Conservation (phyloP, 2,329 filamentous ascomycete genomes). For the Ophiobolus disseminans region DNA sequence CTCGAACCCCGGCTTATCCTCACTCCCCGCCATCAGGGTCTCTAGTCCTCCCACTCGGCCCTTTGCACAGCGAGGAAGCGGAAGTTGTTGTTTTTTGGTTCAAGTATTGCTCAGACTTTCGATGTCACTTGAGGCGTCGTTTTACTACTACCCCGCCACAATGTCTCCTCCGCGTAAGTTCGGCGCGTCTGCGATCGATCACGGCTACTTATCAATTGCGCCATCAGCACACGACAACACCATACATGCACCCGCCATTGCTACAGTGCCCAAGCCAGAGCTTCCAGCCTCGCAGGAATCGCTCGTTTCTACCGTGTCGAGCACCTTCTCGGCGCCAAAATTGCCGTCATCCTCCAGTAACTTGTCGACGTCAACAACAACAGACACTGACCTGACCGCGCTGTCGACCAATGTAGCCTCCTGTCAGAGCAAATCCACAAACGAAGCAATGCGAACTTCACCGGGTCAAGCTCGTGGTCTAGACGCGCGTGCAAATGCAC, state of each 20-base stretch:
- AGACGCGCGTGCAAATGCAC: conserved; percentile 21
- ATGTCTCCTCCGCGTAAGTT: conserved; percentile 24
- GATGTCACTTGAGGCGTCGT: conserved; percentile 17
- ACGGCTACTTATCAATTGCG: conserved; percentile 28
- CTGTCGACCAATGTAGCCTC: conserved; percentile 34
- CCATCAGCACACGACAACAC: conserved; percentile 24
- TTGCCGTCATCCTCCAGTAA: conserved; percentile 44
- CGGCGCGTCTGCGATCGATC: conserved; percentile 20
- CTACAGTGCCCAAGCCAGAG: conserved; percentile 17
- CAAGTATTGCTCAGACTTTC: neutral
- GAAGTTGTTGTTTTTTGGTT: conserved; percentile 7
- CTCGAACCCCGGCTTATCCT: neutral
- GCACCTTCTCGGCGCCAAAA: conserved; percentile 41
- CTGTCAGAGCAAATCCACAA: conserved; percentile 54
- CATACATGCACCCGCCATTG: conserved; percentile 16
- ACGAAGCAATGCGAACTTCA: conserved; percentile 40
- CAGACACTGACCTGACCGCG: conserved; percentile 39
- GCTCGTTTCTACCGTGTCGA: conserved; percentile 40
- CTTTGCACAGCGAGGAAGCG: neutral
- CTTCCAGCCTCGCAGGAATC: conserved; percentile 45
- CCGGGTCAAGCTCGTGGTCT: conserved; percentile 60
- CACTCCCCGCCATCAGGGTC: neutral
- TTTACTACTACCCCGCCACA: conserved; percentile 21
- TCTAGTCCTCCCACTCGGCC: neutral
- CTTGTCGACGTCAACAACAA: conserved; percentile 35